phyloP scores from a whole-genome alignment of 495 filamentous ascomycete genomes.

The Polyplosphaeria fusca region DNA sequence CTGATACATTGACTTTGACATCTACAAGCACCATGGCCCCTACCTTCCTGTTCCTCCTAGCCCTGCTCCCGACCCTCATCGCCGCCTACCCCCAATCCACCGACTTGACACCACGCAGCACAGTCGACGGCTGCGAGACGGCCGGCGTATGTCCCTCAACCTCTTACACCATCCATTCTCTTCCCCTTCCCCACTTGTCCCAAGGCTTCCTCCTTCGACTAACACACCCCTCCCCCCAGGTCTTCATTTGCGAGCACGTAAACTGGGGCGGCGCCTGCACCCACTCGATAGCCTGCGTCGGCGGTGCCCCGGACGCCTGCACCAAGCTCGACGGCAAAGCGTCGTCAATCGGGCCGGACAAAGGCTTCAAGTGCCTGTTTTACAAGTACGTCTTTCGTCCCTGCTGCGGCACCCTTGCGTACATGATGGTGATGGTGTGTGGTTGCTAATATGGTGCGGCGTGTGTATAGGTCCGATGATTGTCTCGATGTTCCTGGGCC shows the following conservation, averaged over 20 bases:
- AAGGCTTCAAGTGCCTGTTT: slow-evolving; percentile 6
- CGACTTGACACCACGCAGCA: too few relatives aligned
- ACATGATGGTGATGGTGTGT: not conserved
- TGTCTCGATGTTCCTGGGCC: not conserved
- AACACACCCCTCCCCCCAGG: slow-evolving; percentile 7
- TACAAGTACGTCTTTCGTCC: slow-evolving; percentile 9
- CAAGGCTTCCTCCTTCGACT: not conserved
- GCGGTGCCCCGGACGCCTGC: not conserved
- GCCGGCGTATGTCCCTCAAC: not conserved
- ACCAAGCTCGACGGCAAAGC: slow-evolving; percentile 2
- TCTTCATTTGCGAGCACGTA: slow-evolving; percentile 16
- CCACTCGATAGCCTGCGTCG: not conserved
- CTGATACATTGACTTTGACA: too few relatives aligned
- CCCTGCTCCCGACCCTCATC: not conserved
- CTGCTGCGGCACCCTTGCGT: not conserved
- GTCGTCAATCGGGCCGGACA: slow-evolving; percentile 3
- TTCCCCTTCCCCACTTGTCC: not conserved
- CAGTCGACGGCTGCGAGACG: too few relatives aligned
- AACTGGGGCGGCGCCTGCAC: slow-evolving; percentile 9
- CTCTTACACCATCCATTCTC: not conserved
- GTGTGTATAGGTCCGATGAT: not conserved
- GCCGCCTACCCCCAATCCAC: too few relatives aligned
- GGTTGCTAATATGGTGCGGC: not conserved
- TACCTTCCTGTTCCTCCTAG: too few relatives aligned
- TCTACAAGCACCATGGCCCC: too few relatives aligned